phyloP scores from a whole-genome alignment of 257 asterid genomes.

The Ophiorrhiza pumila region DNA sequence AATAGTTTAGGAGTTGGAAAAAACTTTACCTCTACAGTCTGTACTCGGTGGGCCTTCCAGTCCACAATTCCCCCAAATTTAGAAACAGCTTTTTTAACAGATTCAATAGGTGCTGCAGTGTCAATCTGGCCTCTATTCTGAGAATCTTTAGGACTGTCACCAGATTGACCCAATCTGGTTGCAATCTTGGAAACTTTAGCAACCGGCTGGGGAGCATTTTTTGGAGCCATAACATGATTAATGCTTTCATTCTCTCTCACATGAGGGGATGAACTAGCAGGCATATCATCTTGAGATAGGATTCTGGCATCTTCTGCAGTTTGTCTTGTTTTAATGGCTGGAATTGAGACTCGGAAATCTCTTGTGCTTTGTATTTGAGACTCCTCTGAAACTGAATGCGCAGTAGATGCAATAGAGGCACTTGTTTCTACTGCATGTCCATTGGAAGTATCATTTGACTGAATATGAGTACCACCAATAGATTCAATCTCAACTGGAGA shows the following conservation, averaged over 20 bases:
- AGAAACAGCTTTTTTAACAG: constrained; percentile 96
- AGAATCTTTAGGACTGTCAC: constrained; percentile 23
- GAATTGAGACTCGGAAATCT: constrained; percentile 14
- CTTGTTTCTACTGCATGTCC: constrained; percentile 33
- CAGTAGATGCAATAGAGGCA: constrained; percentile 19
- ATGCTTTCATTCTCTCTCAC: constrained; percentile 27
- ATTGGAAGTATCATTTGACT: constrained; percentile 26
- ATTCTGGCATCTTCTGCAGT: constrained; percentile 11
- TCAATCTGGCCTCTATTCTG: constrained; percentile 56
- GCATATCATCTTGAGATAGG: constrained; percentile 25
- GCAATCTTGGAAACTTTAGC: constrained; percentile 32
- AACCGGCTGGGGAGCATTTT: constrained; percentile 20
- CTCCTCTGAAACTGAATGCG: constrained; percentile 15
- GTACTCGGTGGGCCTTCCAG: constrained; percentile 96
- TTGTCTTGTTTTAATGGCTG: constrained; percentile 14
- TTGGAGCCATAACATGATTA: constrained; percentile 7
- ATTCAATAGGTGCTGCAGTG: constrained; percentile 88
- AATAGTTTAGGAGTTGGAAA: neutral
- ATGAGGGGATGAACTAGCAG: constrained; percentile 32
- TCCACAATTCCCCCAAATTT: constrained; percentile 98
- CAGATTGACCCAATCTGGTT: constrained; percentile 18
- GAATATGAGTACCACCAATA: neutral
- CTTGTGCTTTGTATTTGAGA: constrained; percentile 26
- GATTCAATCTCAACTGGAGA: constrained; percentile 19
- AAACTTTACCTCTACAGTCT: constrained; percentile 74